These are phyloP conservation scores for Fraxinus anomala DNA, from an alignment of 257 asterid genomes.

Conservation along the genomic window DNA sequence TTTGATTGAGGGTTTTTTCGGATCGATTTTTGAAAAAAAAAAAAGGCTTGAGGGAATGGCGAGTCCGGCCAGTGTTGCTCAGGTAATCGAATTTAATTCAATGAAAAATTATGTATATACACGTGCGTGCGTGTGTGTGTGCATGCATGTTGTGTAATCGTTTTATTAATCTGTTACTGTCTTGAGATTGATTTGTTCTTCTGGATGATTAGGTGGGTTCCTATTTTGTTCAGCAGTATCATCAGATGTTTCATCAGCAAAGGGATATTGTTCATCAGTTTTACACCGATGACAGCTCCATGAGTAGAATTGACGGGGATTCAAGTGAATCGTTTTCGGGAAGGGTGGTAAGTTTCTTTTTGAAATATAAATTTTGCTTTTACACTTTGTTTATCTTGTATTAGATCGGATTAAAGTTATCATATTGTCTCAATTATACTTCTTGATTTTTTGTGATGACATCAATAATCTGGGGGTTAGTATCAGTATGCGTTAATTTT, in stretches of 20 bases:
- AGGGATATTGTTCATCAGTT: constrained; percentile 71
- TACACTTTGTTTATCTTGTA: neutral
- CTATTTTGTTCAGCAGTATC: constrained; percentile 78
- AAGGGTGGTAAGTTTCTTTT: constrained; percentile 46
- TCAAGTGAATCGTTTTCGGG: constrained; percentile 52
- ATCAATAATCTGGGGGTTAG: neutral
- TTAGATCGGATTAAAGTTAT: neutral
- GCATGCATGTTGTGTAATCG: neutral
- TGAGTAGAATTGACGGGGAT: constrained; percentile 71
- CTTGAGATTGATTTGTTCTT: neutral
- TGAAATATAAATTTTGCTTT: neutral
- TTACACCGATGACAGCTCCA: constrained; percentile 69
- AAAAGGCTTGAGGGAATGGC: neutral
- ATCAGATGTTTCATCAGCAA: constrained; percentile 67
- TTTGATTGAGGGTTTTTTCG: neutral
- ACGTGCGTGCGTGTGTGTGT: neutral
- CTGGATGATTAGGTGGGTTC: constrained; percentile 64
- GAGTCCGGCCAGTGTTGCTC: neutral
- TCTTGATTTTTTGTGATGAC: neutral
- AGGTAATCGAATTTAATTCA: neutral
- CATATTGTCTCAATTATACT: neutral
- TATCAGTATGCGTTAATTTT: too few relatives aligned
- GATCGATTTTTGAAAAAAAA: neutral
- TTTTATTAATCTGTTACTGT: neutral
- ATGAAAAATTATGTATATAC: neutral